phyloP scores from a whole-genome alignment of 768 basidiomycete species.

The Lyophyllum decastes region DNA sequence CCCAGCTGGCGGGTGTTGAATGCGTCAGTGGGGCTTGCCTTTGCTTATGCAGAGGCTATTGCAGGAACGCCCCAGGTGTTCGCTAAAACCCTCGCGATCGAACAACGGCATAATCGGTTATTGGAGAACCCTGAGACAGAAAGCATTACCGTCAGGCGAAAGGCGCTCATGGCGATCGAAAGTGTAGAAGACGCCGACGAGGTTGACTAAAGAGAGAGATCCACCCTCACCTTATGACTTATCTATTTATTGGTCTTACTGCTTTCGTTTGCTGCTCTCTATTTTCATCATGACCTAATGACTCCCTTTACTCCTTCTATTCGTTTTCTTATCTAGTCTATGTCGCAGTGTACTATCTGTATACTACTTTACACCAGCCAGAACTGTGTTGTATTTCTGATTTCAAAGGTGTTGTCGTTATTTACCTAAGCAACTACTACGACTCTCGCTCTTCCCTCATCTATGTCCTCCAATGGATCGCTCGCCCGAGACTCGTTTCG shows the following conservation, averaged over 20 bases:
- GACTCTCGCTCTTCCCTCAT: neutral
- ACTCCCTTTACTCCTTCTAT: constrained; percentile 4
- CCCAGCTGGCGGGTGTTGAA: constrained; percentile 54
- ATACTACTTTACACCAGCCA: constrained; percentile 6
- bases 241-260: constrained; percentile 17
- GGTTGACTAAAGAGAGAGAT: constrained; percentile 11
- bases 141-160: constrained; percentile 9
- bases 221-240: neutral
- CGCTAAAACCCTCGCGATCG: constrained; percentile 27
- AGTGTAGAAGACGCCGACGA: constrained; percentile 14
- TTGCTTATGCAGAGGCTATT: constrained; percentile 71
- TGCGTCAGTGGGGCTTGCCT: constrained; percentile 58
- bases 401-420: neutral
- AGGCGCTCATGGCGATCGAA: constrained; percentile 22
- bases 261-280: constrained; percentile 8
- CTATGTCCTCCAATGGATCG: constrained; percentile 18
- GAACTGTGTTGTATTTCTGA: constrained; percentile 11
- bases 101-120: constrained; percentile 22
- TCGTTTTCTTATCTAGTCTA: neutral
- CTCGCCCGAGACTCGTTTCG: constrained; percentile 38
- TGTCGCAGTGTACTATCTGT: constrained; percentile 13
- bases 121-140: constrained; percentile 4
- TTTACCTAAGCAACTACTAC: neutral
- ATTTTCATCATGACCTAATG: constrained; percentile 11
- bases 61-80: constrained; percentile 42